Evolutionary conservation across 441 rosid species (phyloP).

Genomic region (Arabidopsis hybrid): DNA sequence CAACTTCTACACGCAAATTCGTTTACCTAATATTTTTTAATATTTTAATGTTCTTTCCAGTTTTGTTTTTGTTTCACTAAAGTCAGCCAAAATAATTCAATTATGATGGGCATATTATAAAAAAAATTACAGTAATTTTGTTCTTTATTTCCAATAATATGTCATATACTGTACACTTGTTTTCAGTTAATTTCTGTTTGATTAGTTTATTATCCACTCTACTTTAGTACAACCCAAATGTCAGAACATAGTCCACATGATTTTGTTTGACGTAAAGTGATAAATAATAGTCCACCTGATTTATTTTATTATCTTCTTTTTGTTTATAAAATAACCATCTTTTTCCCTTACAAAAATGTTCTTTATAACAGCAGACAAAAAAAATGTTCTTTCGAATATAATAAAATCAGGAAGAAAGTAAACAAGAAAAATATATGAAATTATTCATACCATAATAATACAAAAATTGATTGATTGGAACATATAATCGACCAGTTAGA

Average conservation of each 20-base stretch:
- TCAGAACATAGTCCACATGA: constrained; percentile 45
- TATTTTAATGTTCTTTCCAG: not conserved
- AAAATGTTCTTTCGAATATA: constrained; percentile 24
- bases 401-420: constrained; percentile 29
- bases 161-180: constrained; percentile 9
- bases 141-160: not conserved
- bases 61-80: not conserved
- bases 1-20: not conserved
- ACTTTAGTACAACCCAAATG: constrained; percentile 36
- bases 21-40: not conserved
- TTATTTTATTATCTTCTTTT: constrained; percentile 31
- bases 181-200: constrained; percentile 32
- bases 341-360: constrained; percentile 30
- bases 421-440: constrained; percentile 15
- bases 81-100: constrained; percentile 3
- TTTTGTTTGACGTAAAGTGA: constrained; percentile 36
- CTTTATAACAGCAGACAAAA: constrained; percentile 40
- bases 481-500: constrained; percentile 38
- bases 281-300: constrained; percentile 33
- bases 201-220: constrained; percentile 34
- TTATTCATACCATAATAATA: constrained; percentile 31
- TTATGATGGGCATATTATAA: not conserved
- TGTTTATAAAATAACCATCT: constrained; percentile 28
- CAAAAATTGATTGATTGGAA: constrained; percentile 35
- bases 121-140: not conserved